Evolutionary conservation across 805 yeast species (phyloP).

Genomic region (Lipomyces orientalis): DNA sequence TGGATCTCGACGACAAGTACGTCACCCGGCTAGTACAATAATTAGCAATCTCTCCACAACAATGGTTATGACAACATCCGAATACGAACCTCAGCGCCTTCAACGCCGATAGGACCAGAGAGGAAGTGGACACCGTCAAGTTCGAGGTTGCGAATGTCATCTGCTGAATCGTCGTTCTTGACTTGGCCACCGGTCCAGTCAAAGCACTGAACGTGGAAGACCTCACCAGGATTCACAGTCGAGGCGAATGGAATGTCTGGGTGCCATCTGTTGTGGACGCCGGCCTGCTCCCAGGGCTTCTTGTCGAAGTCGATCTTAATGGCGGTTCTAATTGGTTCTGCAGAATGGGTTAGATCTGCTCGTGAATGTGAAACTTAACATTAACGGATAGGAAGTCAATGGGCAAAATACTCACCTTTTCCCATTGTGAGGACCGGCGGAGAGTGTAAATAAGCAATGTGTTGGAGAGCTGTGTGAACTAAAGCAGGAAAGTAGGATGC

Average conservation of each 20-base stretch:
- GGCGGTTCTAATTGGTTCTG: slow-evolving; percentile 45
- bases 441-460: not conserved
- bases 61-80: not conserved
- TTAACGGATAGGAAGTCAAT: not conserved
- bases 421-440: slow-evolving; percentile 10
- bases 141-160: slow-evolving; percentile 55
- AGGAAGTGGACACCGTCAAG: slow-evolving; percentile 54
- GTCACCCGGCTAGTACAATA: slow-evolving; percentile 49
- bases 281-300: slow-evolving; percentile 55
- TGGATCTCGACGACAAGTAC: slow-evolving; percentile 55
- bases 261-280: slow-evolving; percentile 60
- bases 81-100: slow-evolving; percentile 47
- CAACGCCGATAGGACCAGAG: slow-evolving; percentile 57
- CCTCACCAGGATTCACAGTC: slow-evolving; percentile 49
- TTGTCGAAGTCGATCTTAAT: slow-evolving; percentile 51
- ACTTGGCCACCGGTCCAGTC: slow-evolving; percentile 65
- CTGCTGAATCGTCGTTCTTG: slow-evolving; percentile 54
- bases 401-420: slow-evolving; percentile 4
- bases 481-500: not conserved
- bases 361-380: not conserved
- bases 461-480: not conserved
- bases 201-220: slow-evolving; percentile 56
- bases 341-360: not conserved
- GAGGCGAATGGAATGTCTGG: slow-evolving; percentile 53
- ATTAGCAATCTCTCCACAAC: not conserved